Evolutionary conservation across 2,329 filamentous ascomycete genomes (phyloP).

Genomic region (Apiospora kogelbergensis): DNA sequence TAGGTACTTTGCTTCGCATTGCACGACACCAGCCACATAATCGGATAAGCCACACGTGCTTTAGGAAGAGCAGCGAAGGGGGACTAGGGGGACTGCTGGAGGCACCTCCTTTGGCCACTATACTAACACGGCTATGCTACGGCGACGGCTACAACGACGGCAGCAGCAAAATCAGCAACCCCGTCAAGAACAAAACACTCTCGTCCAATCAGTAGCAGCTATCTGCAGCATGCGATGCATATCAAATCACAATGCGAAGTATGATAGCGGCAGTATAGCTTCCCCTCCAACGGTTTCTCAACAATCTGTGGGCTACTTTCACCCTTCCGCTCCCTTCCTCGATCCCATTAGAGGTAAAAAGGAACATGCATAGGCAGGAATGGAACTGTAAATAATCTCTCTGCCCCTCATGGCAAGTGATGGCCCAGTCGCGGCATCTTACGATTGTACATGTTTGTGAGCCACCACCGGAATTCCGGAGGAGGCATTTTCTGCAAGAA

Average conservation of each 20-base stretch:
- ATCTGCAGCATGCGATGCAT: neutral
- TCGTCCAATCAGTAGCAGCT: too few relatives aligned
- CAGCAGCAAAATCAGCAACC: too few relatives aligned
- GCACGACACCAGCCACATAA: too few relatives aligned
- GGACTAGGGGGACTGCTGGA: too few relatives aligned
- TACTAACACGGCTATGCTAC: too few relatives aligned
- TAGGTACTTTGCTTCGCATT: neutral
- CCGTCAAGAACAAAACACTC: too few relatives aligned
- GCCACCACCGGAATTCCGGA: neutral
- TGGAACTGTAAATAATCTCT: neutral
- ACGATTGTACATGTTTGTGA: neutral
- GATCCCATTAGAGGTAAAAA: neutral
- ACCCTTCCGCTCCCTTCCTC: neutral
- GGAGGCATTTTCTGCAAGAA: constrained; percentile 6
- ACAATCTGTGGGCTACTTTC: neutral
- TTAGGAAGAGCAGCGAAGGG: too few relatives aligned
- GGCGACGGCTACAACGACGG: too few relatives aligned
- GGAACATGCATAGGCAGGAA: neutral
- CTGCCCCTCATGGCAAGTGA: neutral
- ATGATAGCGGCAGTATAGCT: neutral
- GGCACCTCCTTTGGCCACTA: too few relatives aligned
- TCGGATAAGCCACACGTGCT: too few relatives aligned
- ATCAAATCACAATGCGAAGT: neutral
- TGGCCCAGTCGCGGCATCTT: neutral
- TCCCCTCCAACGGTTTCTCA: neutral